Base-by-base conservation (phyloP, 192 early-diverging fungal species). In the Rhizophagus clarus region DNA sequence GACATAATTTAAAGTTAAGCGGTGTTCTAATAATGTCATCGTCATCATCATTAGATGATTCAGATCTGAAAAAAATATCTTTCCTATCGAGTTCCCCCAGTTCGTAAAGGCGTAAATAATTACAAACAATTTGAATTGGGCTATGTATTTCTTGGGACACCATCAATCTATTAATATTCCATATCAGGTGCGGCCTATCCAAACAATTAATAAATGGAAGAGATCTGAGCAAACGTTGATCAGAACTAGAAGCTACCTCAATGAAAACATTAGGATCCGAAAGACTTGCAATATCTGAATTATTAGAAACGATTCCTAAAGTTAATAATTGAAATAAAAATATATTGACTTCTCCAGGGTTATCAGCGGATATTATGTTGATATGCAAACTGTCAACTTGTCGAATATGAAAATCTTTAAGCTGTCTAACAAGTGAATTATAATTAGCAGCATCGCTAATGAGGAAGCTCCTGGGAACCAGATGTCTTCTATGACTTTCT, bases 261-360 rank as follows among this genome's bases (percentile, higher is more conserved):
- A 81, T 81, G n/a, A 37, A 77, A 31, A 76, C 10, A 20, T 7
- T 12, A 11, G 51, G 49, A 14, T 20, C 2, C 26, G 60, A 64
- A 34, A 81, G 42, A 14, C 11, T 24, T 62, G 74, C 74, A 5
- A 81, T 81, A 56, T 75, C 49, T 20, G 32, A 24, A 32, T 67
- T 42, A 69, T 68, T 70, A 8, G 62, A 77, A 6, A 81, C 64
- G 3, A 81, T 69, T 34, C 74, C 72, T 8, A 81, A 72, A 15
- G 68, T 70, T 22, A 81, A 67, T 28, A 81, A 22, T 69, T 81
- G 63, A 77, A 81, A 81, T 3, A 81, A 40, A 56, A 81, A 76
- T 24, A 77, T 69, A 70, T 81, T 81, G 2, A 81, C 66, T 28
- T 81, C 80, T 26, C 22, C 40, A 40, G 62, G 63, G 68, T 77